Evolutionary conservation across 2,329 filamentous ascomycete genomes (phyloP), one percentile per base, ranked within the genome.

Genomic region (Diaporthe amygdali): DNA sequence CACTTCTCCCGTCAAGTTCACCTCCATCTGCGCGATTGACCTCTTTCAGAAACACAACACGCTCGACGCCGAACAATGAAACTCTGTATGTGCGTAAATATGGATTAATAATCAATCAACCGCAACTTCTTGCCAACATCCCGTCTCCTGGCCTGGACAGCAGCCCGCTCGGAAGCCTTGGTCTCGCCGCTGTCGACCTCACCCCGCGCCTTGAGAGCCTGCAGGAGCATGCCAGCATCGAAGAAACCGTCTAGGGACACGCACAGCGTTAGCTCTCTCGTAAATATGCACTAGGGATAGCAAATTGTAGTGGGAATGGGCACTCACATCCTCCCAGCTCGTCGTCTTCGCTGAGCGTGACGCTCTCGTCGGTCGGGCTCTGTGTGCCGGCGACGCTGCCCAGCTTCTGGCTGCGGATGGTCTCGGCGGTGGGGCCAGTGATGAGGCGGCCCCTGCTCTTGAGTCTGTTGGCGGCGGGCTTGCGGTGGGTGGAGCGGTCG

Each of bases 191-290:
- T 77, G 67, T 89, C 87, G 7, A 84, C 85, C 70, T 90, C 86
- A 20, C 88, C 87, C 64, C 92, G 89, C 2, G 92, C 92, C 79
- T 95, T 95, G 71, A 97, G 89, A 1, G 95, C 94, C 80, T 97
- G 94, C 30, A 96, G 86, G 6, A 98, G 89, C 94, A 98, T 97
- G 17, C 96, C 96, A 0, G 96, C 95, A 80, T 98, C 96, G 83
- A 98, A 98, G 86, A 98, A 98, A 39, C 96, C 96, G 85, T 98
- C 95, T 97, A 79, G n/a, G 73, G 64, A 61, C 66, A 12, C 22
- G 15, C 74, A 82, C 76, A 74, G 79, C 76, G 72, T 75, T 34
- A 55, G 66, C 20, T 39, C 25, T 25, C 3, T 22, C n/a, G 15
- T n/a, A 22, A 2, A 30, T 46, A 34, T 8, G 44, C 12, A 10